These are phyloP conservation scores for Malus sylvestris DNA, from an alignment of 306 rosid species.

Conservation along the genomic window DNA sequence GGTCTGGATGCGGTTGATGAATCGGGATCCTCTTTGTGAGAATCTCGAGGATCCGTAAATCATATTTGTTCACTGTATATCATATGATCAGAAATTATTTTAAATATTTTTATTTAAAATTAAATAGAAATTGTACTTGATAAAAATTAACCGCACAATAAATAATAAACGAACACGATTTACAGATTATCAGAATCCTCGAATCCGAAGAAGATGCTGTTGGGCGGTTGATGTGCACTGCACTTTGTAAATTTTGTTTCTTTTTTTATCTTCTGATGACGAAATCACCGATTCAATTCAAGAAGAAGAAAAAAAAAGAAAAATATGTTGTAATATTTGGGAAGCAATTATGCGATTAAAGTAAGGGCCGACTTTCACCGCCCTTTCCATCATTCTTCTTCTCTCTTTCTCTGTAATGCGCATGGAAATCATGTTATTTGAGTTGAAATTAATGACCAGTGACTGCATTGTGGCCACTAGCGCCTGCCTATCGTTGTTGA, in stretches of 20 bases:
- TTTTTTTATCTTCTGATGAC: background rate
- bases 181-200: fast-evolving
- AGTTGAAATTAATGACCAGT: background rate
- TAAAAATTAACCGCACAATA: too few relatives aligned
- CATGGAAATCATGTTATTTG: background rate
- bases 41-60: too few relatives aligned
- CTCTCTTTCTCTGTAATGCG: background rate
- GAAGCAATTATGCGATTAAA: background rate
- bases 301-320: background rate
- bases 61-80: too few relatives aligned
- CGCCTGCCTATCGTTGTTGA: background rate
- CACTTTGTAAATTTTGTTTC: background rate
- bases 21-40: too few relatives aligned
- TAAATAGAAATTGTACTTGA: fast-evolving
- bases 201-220: too few relatives aligned
- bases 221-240: background rate
- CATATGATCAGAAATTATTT: too few relatives aligned
- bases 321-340: too few relatives aligned
- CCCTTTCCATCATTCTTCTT: background rate
- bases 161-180: too few relatives aligned
- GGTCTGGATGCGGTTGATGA: background rate
- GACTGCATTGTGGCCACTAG: background rate
- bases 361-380: conserved; percentile 11
- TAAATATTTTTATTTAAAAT: too few relatives aligned
- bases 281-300: background rate